These are phyloP conservation scores for Solanum chilense DNA, from an alignment of 257 asterid genomes.

Conservation along the genomic window DNA sequence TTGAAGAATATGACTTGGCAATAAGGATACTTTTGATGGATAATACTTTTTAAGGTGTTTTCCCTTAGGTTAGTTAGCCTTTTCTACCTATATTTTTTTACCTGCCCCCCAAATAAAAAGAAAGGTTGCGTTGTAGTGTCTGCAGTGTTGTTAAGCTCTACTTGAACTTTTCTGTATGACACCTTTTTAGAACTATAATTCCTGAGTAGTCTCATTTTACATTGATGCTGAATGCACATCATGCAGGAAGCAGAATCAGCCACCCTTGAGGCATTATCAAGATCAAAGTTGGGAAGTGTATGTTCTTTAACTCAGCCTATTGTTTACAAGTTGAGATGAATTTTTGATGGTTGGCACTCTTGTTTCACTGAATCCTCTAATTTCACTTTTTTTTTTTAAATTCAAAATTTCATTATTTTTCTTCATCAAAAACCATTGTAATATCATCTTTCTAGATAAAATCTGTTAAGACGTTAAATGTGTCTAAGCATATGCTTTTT, in stretches of 20 bases:
- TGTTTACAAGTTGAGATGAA: neutral
- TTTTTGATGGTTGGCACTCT: neutral
- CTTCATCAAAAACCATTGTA: neutral
- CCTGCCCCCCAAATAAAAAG: neutral
- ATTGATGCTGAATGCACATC: slow-evolving; percentile 1
- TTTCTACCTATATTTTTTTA: neutral
- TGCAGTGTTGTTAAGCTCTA: neutral
- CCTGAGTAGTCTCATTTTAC: neutral
- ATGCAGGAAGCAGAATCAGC: slow-evolving; percentile 94
- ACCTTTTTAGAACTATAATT: neutral
- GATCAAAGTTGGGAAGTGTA: slow-evolving; percentile 88
- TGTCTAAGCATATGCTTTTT: neutral
- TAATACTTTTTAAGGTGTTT: neutral
- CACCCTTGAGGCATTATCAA: slow-evolving; percentile 87
- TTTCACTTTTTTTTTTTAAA: neutral
- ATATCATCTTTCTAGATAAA: neutral
- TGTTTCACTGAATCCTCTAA: neutral
- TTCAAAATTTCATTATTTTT: neutral
- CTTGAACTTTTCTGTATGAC: neutral
- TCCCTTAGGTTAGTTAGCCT: neutral
- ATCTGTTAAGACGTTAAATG: neutral
- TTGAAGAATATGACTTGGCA: neutral
- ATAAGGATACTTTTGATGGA: neutral
- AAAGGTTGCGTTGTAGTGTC: neutral
- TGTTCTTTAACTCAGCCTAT: slow-evolving; percentile 9